Percentiles rank a stretch among this genome's conserved stretches.
phyloP scores from a whole-genome alignment of 768 basidiomycete genomes.

The Chiua virens region DNA sequence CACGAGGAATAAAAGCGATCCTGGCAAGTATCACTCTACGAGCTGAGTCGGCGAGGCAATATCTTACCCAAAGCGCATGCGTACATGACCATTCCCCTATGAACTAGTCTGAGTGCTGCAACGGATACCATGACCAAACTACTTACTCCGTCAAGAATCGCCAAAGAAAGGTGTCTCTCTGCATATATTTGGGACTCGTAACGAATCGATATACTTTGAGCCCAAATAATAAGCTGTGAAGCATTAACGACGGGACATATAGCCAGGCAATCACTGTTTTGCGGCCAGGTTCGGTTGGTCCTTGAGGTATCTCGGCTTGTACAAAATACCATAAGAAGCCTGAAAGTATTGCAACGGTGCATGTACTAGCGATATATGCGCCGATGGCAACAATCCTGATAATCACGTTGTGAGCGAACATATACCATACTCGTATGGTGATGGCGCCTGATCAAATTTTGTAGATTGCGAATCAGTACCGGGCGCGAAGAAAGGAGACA shows the following conservation, averaged over 20 bases:
- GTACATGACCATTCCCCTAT: too few relatives aligned
- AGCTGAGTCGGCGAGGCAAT: too few relatives aligned
- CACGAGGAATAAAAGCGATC: too few relatives aligned
- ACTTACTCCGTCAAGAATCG: slow-evolving; percentile 20
- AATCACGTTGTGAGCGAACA: too few relatives aligned
- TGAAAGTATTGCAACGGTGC: neutral
- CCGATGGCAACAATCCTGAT: too few relatives aligned
- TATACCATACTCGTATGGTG: too few relatives aligned
- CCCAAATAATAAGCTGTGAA: slow-evolving; percentile 15
- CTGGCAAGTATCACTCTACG: too few relatives aligned
- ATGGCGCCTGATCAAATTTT: too few relatives aligned
- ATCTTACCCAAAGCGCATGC: too few relatives aligned
- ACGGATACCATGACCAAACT: neutral
- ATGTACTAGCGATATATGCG: neutral
- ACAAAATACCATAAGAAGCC: neutral
- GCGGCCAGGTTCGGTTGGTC: too few relatives aligned
- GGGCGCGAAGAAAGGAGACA: neutral
- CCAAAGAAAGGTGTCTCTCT: slow-evolving; percentile 8
- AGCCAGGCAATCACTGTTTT: neutral
- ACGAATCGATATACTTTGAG: slow-evolving; percentile 17
- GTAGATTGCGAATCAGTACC: too few relatives aligned
- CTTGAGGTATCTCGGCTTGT: neutral
- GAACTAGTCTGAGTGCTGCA: neutral
- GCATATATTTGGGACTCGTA: slow-evolving; percentile 1
- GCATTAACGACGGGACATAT: slow-evolving; percentile 11